Evolutionary conservation across 2,329 filamentous ascomycete genomes (phyloP).

Genomic region (Fusarium equiseti): DNA sequence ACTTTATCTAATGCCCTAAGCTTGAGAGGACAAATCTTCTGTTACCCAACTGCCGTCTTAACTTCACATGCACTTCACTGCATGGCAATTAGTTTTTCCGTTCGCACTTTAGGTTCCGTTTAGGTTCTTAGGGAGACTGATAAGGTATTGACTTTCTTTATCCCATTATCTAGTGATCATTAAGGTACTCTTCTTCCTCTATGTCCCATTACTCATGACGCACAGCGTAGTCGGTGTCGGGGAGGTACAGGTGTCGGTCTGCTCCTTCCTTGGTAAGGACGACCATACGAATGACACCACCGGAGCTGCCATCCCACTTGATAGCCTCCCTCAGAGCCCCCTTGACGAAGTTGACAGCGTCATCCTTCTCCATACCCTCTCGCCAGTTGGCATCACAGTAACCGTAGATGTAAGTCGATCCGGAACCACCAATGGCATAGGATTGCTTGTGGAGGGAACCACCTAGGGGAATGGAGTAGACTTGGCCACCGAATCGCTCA

Average conservation of each 20-base stretch:
- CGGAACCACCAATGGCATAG: slow-evolving; percentile 95
- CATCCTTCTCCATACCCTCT: slow-evolving; percentile 92
- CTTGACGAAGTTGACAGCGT: slow-evolving; percentile 94
- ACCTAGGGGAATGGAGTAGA: slow-evolving; percentile 96
- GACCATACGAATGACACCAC: slow-evolving; percentile 97
- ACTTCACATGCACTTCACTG: too few relatives aligned
- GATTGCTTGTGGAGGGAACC: slow-evolving; percentile 97
- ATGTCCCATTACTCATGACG: slow-evolving; percentile 67
- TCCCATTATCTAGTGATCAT: slow-evolving; percentile 46
- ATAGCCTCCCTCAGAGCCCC: slow-evolving; percentile 91
- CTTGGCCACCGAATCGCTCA: slow-evolving; percentile 92
- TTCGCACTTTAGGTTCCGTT: slow-evolving; percentile 18
- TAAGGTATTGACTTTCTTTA: slow-evolving; percentile 42
- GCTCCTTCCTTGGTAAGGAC: slow-evolving; percentile 92
- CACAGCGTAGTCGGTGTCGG: slow-evolving; percentile 87
- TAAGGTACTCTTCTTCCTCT: slow-evolving; percentile 18
- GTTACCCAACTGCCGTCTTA: too few relatives aligned
- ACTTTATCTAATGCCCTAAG: too few relatives aligned
- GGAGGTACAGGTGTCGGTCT: slow-evolving; percentile 93
- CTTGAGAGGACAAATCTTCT: too few relatives aligned
- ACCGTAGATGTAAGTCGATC: slow-evolving; percentile 99
- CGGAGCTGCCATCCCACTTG: slow-evolving; percentile 99
- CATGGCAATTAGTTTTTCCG: slow-evolving; percentile 5
- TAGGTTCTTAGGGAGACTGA: slow-evolving; percentile 26
- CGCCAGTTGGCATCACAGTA: slow-evolving; percentile 98